Conservation (phyloP, 176 grass and related monocot genomes). For the Hordeum marinum region DNA sequence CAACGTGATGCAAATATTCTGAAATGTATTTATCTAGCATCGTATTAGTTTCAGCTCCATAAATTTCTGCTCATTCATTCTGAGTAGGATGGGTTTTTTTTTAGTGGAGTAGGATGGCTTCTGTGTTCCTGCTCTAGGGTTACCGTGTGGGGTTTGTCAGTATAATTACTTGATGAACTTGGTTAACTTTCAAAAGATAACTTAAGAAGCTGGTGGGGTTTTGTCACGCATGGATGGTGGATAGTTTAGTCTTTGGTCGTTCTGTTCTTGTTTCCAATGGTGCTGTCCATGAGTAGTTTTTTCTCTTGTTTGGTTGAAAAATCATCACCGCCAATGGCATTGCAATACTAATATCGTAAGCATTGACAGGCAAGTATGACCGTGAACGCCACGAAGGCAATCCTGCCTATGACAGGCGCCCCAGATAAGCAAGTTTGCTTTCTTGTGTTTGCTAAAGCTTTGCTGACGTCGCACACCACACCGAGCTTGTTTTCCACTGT, state of each 20-base stretch:
- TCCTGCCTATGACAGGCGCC: conserved; percentile 44
- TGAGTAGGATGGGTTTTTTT: neutral
- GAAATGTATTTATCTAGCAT: neutral
- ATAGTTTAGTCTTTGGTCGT: conserved; percentile 82
- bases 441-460: neutral
- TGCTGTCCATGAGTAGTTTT: conserved; percentile 27
- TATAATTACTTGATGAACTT: conserved; percentile 23
- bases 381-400: conserved; percentile 34
- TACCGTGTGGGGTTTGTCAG: neutral
- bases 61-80: neutral
- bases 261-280: conserved; percentile 87
- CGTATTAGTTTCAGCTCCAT: neutral
- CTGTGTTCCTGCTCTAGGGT: neutral
- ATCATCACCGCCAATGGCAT: neutral
- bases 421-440: conserved; percentile 16
- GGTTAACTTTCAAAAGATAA: conserved; percentile 43
- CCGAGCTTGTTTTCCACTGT: no score
- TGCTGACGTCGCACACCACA: neutral
- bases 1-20: neutral
- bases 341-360: neutral
- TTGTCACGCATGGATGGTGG: conserved; percentile 86
- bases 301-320: neutral
- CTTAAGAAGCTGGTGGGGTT: conserved; percentile 86
- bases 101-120: neutral
- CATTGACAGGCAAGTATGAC: conserved; percentile 23